These are phyloP conservation scores for Eucalyptus tenuipes DNA, from an alignment of 345 rosid species.

Conservation along the genomic window DNA sequence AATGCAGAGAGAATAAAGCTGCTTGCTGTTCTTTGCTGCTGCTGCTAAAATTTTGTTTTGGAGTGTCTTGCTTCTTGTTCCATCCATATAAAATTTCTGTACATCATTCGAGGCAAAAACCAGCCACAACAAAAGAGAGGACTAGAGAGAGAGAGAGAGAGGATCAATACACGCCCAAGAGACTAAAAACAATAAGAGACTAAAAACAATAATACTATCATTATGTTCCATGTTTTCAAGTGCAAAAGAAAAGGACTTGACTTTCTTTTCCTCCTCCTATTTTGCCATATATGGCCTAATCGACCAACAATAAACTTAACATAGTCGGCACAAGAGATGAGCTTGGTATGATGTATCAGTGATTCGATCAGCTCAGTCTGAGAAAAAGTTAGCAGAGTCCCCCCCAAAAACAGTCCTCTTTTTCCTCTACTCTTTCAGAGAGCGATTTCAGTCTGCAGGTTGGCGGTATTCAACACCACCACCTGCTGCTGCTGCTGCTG, in stretches of 20 bases:
- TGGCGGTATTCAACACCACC: slow-evolving; percentile 29
- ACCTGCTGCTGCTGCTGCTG: slow-evolving; percentile 17
- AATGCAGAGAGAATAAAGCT: background rate
- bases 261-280: background rate
- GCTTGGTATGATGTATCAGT: background rate
- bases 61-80: background rate
- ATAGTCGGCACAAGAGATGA: background rate
- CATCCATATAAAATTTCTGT: background rate
- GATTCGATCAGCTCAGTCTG: background rate
- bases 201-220: background rate
- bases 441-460: slow-evolving; percentile 42
- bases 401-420: background rate
- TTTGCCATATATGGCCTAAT: background rate
- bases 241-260: background rate
- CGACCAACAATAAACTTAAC: background rate
- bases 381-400: background rate
- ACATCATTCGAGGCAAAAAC: background rate
- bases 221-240: background rate
- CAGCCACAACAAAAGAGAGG: background rate
- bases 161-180: background rate
- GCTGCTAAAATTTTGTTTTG: background rate
- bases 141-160: background rate
- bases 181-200: background rate
- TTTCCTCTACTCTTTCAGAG: slow-evolving; percentile 7
- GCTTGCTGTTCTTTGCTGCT: background rate